Percentiles rank a stretch among this genome's conserved stretches.
phyloP scores from a whole-genome alignment of 1,284 basidiomycete species.

The Cronartium ribicola region DNA sequence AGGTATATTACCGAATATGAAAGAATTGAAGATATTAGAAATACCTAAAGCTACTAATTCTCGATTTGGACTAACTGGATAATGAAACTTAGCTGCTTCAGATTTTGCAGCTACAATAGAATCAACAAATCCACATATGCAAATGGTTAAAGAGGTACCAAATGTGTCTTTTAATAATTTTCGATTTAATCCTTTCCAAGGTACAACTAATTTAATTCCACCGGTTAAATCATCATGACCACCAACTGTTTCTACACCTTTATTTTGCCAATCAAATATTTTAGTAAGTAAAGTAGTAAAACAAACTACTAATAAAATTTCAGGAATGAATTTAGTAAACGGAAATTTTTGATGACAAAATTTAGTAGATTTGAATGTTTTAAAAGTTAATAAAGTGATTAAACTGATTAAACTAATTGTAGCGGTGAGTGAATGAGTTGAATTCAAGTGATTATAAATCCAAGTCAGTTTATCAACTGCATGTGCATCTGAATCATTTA shows the following conservation, averaged over 20 bases:
- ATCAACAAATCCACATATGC: slow-evolving; percentile 56
- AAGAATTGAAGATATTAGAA: slow-evolving; percentile 43
- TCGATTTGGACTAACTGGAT: slow-evolving; percentile 83
- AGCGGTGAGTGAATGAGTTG: slow-evolving; percentile 65
- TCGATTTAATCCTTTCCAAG: slow-evolving; percentile 32
- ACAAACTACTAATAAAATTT: slow-evolving; percentile 75
- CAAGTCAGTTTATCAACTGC: slow-evolving; percentile 74
- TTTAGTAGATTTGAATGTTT: slow-evolving; percentile 57
- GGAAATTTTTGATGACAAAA: slow-evolving; percentile 66
- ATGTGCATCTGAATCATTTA: slow-evolving; percentile 61
- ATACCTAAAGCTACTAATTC: slow-evolving; percentile 73
- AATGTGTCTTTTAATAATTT: slow-evolving; percentile 29
- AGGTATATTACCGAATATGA: slow-evolving; percentile 18
- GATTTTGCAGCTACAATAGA: slow-evolving; percentile 82
- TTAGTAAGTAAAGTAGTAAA: slow-evolving; percentile 62
- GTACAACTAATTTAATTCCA: slow-evolving; percentile 28
- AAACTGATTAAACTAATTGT: slow-evolving; percentile 63
- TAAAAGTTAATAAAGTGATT: slow-evolving; percentile 64
- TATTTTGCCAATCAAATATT: slow-evolving; percentile 67
- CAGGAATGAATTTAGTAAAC: slow-evolving; percentile 74
- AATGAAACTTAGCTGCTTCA: slow-evolving; percentile 72
- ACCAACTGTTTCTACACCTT: slow-evolving; percentile 77
- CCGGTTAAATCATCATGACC: slow-evolving; percentile 39
- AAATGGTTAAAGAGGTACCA: slow-evolving; percentile 38
- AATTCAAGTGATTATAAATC: slow-evolving; percentile 63